Percentiles rank a stretch among this genome's conserved stretches.
These are phyloP conservation scores for Kingdonia uniflora DNA, from an alignment of 164 flowering plant genomes.

Conservation along the genomic window DNA sequence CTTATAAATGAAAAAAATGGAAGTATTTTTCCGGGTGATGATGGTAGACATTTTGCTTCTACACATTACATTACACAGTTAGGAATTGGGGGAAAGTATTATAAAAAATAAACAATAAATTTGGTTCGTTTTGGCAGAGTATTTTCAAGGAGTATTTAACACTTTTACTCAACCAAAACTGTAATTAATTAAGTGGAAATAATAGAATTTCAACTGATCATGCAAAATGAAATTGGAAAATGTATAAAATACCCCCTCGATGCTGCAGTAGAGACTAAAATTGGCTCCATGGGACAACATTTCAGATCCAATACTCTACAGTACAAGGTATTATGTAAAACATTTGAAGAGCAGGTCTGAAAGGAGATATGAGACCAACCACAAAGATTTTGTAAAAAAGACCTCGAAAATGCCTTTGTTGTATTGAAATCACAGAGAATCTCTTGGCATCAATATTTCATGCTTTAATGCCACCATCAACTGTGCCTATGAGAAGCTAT, in stretches of 20 bases:
- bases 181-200: too few relatives aligned
- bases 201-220: not conserved
- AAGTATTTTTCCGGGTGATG: too few relatives aligned
- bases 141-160: too few relatives aligned
- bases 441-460: slow-evolving; percentile 99
- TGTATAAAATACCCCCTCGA: slow-evolving; percentile 49
- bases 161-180: too few relatives aligned
- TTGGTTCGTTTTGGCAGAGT: too few relatives aligned
- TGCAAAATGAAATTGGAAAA: not conserved
- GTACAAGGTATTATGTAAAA: slow-evolving; percentile 1
- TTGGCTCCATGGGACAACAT: slow-evolving; percentile 93
- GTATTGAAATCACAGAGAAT: slow-evolving; percentile 86
- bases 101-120: too few relatives aligned
- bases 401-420: slow-evolving; percentile 72
- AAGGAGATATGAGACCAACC: slow-evolving; percentile 4
- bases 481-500: slow-evolving; percentile 95
- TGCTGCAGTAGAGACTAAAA: slow-evolving; percentile 94
- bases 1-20: too few relatives aligned
- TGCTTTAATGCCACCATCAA: slow-evolving; percentile 90
- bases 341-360: not conserved
- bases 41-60: too few relatives aligned
- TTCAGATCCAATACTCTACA: slow-evolving; percentile 85
- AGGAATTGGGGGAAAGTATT: too few relatives aligned
- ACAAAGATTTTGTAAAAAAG: not conserved
- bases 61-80: too few relatives aligned